These are phyloP conservation scores for Ilex paraguariensis DNA, from an alignment of 305 asterid genomes.

Conservation along the genomic window DNA sequence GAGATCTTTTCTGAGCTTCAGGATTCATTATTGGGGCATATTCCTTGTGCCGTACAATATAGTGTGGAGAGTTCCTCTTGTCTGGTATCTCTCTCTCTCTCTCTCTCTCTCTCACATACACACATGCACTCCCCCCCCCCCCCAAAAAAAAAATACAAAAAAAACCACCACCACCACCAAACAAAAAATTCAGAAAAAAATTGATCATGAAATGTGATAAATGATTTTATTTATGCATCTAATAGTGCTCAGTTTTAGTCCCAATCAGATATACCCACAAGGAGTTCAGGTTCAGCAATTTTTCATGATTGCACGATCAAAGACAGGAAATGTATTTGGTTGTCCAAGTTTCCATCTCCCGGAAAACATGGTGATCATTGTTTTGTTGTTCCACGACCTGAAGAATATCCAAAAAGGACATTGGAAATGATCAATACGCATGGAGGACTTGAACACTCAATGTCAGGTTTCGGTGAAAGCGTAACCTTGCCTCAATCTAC, in stretches of 20 bases:
- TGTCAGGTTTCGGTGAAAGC: slow-evolving; percentile 21
- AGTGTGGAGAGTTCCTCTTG: slow-evolving; percentile 39
- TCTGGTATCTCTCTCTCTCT: slow-evolving; percentile 44
- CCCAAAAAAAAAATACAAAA: background rate
- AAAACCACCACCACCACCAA: no score
- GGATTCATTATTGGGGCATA: slow-evolving; percentile 35
- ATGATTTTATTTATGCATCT: slow-evolving; percentile 17
- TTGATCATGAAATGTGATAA: background rate
- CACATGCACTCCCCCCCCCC: background rate
- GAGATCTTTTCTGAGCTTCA: slow-evolving; percentile 46
- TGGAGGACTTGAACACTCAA: slow-evolving; percentile 38
- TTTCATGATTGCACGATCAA: slow-evolving; percentile 32
- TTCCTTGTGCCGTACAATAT: slow-evolving; percentile 35
- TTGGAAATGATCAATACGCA: slow-evolving; percentile 30
- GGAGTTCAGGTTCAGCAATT: slow-evolving; percentile 42
- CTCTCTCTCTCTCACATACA: slow-evolving; percentile 12
- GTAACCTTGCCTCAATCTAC: slow-evolving; percentile 33
- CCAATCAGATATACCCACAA: slow-evolving; percentile 56
- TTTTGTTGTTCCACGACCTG: slow-evolving; percentile 22
- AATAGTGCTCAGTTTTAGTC: slow-evolving; percentile 21
- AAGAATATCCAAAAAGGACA: slow-evolving; percentile 35
- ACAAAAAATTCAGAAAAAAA: no score
- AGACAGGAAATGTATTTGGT: slow-evolving; percentile 29
- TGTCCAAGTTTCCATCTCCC: slow-evolving; percentile 34
- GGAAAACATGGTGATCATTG: slow-evolving; percentile 32